Conservation (phyloP, 2,329 filamentous ascomycete genomes). For the Gaeumannomyces sp. region DNA sequence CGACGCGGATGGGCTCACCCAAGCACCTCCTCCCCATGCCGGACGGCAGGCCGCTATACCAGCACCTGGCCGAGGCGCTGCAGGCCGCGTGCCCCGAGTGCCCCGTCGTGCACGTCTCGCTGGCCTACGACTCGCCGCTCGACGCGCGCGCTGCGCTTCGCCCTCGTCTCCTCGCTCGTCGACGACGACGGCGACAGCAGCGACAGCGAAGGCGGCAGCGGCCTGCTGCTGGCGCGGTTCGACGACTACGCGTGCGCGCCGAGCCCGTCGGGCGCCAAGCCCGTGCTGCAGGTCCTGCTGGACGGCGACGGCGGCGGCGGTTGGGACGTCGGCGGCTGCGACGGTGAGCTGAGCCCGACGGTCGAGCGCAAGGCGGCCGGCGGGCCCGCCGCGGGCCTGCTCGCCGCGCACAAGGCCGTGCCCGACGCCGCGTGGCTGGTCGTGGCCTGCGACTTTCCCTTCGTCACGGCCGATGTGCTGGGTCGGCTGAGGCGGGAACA, state of each 20-base stretch:
- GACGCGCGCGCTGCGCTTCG: background rate
- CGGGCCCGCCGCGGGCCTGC: slow-evolving; percentile 18
- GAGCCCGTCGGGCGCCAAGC: background rate
- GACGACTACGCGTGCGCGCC: background rate
- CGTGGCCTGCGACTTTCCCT: slow-evolving; percentile 27
- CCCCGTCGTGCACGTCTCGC: slow-evolving; percentile 21
- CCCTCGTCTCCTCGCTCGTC: background rate
- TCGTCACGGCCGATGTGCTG: slow-evolving; percentile 22
- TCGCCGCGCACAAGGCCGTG: slow-evolving; percentile 23
- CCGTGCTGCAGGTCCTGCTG: background rate
- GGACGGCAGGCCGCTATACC: slow-evolving; percentile 22
- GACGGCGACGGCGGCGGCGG: background rate
- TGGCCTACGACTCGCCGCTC: slow-evolving; percentile 12
- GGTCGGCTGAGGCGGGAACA: slow-evolving; percentile 21
- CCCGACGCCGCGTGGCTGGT: slow-evolving; percentile 25
- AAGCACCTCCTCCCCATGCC: slow-evolving; percentile 26
- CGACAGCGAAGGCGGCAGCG: background rate
- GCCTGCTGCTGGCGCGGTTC: background rate
- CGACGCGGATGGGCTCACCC: slow-evolving; percentile 24
- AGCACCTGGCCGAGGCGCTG: slow-evolving; percentile 21
- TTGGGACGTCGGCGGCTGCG: too few relatives aligned
- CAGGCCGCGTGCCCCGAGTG: slow-evolving; percentile 20
- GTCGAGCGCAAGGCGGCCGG: too few relatives aligned
- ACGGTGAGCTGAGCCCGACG: too few relatives aligned
- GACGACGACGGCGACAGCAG: background rate